Evolutionary conservation across 805 yeast species (phyloP).

Genomic region (Pichia thaimueangensis): DNA sequence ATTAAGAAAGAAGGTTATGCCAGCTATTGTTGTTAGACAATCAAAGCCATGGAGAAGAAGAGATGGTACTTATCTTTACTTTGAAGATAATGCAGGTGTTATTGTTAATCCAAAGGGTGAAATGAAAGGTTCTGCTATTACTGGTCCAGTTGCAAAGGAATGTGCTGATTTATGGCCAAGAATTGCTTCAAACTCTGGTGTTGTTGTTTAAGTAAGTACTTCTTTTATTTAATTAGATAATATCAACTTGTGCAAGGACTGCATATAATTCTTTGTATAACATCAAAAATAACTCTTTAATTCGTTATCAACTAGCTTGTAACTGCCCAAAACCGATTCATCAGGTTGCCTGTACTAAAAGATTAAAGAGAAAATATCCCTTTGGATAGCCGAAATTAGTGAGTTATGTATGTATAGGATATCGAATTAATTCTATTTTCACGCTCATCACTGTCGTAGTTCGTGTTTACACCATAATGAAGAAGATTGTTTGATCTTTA

Average conservation of each 20-base stretch:
- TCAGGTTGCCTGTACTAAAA: too few species aligned
- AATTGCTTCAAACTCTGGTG: constrained; percentile 99
- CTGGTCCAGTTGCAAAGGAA: constrained; percentile 99
- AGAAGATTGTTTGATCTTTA: too few species aligned
- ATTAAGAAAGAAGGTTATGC: constrained; percentile 99
- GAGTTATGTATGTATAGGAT: too few species aligned
- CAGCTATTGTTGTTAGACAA: constrained; percentile 99
- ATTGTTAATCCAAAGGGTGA: constrained; percentile 99
- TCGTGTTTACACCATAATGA: too few species aligned
- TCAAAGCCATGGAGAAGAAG: constrained; percentile 99
- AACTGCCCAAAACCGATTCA: too few species aligned
- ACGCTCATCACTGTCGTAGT: too few species aligned
- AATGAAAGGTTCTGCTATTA: constrained; percentile 99
- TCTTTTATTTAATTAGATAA: constrained; percentile 18
- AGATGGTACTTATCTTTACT: constrained; percentile 99
- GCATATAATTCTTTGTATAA: constrained; percentile 12
- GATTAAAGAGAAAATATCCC: too few species aligned
- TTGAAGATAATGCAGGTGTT: constrained; percentile 99
- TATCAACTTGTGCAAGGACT: constrained; percentile 21
- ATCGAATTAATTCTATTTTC: too few species aligned
- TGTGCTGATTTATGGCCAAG: constrained; percentile 99
- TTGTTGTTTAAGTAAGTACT: constrained; percentile 74
- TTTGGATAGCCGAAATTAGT: too few species aligned
- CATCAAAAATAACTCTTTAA: constrained; percentile 10
- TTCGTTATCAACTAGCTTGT: constrained; percentile 1